Conservation (phyloP, 805 yeast genomes). For the Zygotorulaspora sp. region DNA sequence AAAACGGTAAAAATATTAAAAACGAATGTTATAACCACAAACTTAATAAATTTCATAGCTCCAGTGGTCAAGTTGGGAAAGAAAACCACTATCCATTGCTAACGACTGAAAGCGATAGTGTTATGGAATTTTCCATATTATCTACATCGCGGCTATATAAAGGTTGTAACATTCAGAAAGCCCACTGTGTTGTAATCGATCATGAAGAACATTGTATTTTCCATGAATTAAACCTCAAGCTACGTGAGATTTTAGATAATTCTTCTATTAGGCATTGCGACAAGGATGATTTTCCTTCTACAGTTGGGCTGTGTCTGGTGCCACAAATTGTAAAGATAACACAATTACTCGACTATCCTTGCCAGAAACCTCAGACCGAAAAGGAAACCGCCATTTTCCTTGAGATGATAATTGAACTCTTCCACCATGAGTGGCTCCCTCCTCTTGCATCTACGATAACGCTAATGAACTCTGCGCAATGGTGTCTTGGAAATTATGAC, state of each 20-base stretch:
- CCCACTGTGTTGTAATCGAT: constrained; percentile 9
- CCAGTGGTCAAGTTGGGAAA: no score
- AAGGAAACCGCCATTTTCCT: constrained; percentile 7
- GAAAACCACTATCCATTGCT: constrained; percentile 5
- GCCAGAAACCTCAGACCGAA: constrained; percentile 3
- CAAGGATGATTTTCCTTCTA: constrained; percentile 2
- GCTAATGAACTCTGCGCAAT: constrained; percentile 5
- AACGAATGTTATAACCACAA: no score
- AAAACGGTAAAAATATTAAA: no score
- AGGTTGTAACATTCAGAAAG: constrained; percentile 7
- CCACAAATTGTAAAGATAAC: constrained; percentile 12
- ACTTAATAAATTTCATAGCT: no score
- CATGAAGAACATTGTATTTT: constrained; percentile 4
- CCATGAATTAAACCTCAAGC: constrained; percentile 11
- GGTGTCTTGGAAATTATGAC: constrained; percentile 6
- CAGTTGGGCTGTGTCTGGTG: constrained; percentile 6
- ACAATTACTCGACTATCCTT: constrained; percentile 7
- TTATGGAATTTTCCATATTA: constrained; percentile 16
- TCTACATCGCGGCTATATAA: constrained; percentile 5
- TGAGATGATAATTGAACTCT: constrained; percentile 4
- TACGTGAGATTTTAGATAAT: constrained; percentile 7
- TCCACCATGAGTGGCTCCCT: constrained; percentile 11
- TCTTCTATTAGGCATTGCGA: neutral
- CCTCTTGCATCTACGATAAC: constrained; percentile 4
- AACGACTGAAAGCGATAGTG: constrained; percentile 20